Percentiles rank a stretch among this genome's conserved stretches.
These are phyloP conservation scores for Hawksworthiomyces lignivorus DNA, from an alignment of 2,329 filamentous ascomycete genomes.

Conservation along the genomic window DNA sequence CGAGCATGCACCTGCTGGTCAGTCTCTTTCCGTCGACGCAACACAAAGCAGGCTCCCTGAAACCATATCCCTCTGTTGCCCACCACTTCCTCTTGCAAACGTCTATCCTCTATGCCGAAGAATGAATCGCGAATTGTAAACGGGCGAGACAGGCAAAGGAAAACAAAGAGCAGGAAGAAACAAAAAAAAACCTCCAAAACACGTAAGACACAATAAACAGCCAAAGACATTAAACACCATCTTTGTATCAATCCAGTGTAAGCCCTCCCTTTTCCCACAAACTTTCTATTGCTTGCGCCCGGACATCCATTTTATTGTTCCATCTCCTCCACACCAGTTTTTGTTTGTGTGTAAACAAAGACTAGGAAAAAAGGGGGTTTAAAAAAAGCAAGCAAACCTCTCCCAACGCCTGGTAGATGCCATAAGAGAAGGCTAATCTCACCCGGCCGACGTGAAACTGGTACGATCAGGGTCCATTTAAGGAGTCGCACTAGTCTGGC, in stretches of 20 bases:
- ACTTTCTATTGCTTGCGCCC: slow-evolving; percentile 11
- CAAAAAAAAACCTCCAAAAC: neutral
- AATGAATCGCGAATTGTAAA: slow-evolving; percentile 1
- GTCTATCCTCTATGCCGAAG: slow-evolving; percentile 11
- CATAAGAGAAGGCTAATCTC: neutral
- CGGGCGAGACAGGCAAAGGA: neutral
- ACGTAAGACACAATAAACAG: neutral
- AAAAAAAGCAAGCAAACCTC: neutral
- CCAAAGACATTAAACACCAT: neutral
- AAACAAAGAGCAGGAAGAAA: neutral
- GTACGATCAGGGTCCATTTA: neutral
- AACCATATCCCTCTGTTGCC: no score
- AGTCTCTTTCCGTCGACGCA: no score
- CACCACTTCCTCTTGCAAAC: neutral
- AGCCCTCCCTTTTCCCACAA: slow-evolving; percentile 6
- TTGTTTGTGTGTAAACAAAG: neutral
- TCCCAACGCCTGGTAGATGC: no score
- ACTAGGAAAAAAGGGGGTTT: neutral
- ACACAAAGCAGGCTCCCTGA: no score
- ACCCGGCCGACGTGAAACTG: slow-evolving; percentile 4
- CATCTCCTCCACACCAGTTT: slow-evolving; percentile 1
- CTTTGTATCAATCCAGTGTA: slow-evolving; percentile 4
- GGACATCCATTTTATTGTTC: slow-evolving; percentile 1
- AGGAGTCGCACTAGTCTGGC: neutral
- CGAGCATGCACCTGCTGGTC: no score